phyloP scores from a whole-genome alignment of 164 flowering plant species.

The Malania oleifera region DNA sequence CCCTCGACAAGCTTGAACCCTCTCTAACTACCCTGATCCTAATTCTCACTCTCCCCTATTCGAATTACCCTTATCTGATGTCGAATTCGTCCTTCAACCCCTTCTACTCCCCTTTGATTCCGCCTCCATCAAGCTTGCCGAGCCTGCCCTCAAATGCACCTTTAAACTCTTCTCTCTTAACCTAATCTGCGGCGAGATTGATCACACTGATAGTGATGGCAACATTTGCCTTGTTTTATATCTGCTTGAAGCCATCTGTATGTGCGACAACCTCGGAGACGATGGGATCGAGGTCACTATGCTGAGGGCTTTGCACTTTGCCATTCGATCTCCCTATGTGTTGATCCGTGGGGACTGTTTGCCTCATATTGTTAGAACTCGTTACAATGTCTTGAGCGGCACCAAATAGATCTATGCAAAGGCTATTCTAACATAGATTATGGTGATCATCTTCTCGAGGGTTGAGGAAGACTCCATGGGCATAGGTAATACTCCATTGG shows the following conservation, averaged over 20 bases:
- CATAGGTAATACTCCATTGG: slow-evolving; percentile 31
- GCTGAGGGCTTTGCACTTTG: slow-evolving; percentile 48
- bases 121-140: slow-evolving; percentile 60
- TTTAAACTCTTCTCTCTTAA: slow-evolving; percentile 55
- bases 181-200: slow-evolving; percentile 56
- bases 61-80: slow-evolving; percentile 46
- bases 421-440: slow-evolving; percentile 79
- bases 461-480: slow-evolving; percentile 68
- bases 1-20: slow-evolving; percentile 66
- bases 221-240: slow-evolving; percentile 16
- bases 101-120: slow-evolving; percentile 70
- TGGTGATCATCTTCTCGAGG: slow-evolving; percentile 67
- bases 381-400: slow-evolving; percentile 75
- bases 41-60: slow-evolving; percentile 33
- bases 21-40: slow-evolving; percentile 29
- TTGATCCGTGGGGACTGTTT: slow-evolving; percentile 66
- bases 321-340: slow-evolving; percentile 52
- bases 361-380: slow-evolving; percentile 60
- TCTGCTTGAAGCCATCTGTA: slow-evolving; percentile 60
- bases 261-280: slow-evolving; percentile 53
- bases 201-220: slow-evolving; percentile 12
- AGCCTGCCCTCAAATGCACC: slow-evolving; percentile 80
- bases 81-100: slow-evolving; percentile 58
- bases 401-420: slow-evolving; percentile 96
- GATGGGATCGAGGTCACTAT: slow-evolving; percentile 71